Evolutionary conservation across 345 rosid genomes (phyloP), one percentile per base, ranked within the genome.

Genomic region (Camelina hispida): DNA sequence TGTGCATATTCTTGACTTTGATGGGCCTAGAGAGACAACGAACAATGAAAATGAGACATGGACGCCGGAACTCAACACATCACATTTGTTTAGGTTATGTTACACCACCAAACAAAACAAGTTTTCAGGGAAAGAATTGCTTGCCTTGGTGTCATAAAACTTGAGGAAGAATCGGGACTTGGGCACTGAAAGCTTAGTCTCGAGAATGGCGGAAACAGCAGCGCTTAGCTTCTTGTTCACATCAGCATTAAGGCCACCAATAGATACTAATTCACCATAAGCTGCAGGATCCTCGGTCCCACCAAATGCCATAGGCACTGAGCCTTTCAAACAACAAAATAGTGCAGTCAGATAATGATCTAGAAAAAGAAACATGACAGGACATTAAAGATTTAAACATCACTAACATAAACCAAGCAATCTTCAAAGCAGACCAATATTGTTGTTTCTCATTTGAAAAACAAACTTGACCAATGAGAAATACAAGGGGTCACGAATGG

Each of bases 251-350:
- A 93, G 91, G 74, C 98, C 97, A 4, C 99, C 99, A 23, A 96
- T 85, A 35, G 99, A 93, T 51, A 92, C 97, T 81, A 96, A 50
- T 76, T 96, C 98, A 22, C 96, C 98, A 73, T 86, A 93, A 50
- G 98, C 98, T 14, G 98, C 96, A 38, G 99, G 96, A 56, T 88
- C 83, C 87, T 96, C 97, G 3, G 94, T 88, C 38, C 99, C 98
- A 37, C 96, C 99, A 74, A 89, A 91, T 35, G 98, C 75, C 4
- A 93, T 89, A 52, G 98, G 96, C 13, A 96, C 89, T 0, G 99
- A 96, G 59, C 99, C 99, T 90, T 96, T 96, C 87, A 96, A 78
- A 20, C 25, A 23, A 23, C 25, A 42, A 13, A 0, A 20, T n/a
- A n/a, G 1, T 15, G 23, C n/a, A 63, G 56, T 70, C 53, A 69